Conservation (phyloP, 139 green algal genomes). For the Zygnema cylindricum region DNA sequence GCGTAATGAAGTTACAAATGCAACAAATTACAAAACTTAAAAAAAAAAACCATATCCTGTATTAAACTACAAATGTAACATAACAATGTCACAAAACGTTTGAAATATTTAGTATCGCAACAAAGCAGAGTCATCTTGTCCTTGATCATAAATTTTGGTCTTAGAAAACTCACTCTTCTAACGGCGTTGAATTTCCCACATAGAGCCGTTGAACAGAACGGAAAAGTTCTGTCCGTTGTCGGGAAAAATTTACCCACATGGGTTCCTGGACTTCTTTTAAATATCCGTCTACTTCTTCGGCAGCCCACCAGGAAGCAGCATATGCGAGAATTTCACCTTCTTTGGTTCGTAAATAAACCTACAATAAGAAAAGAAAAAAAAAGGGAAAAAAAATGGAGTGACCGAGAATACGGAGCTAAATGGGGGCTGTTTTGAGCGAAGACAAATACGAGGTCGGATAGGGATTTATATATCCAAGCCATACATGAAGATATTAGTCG, state of each 20-base stretch:
- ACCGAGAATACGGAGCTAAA: background rate
- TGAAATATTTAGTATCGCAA: background rate
- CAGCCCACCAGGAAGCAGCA: conserved; percentile 88
- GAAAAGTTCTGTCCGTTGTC: conserved; percentile 82
- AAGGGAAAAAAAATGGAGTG: background rate
- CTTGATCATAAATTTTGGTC: no score
- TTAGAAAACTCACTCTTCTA: conserved; percentile 26
- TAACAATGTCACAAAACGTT: background rate
- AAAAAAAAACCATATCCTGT: no score
- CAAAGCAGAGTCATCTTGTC: background rate
- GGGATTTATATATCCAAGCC: no score
- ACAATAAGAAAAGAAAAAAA: background rate
- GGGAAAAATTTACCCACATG: conserved; percentile 85
- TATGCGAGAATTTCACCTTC: conserved; percentile 82
- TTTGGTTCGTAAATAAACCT: conserved; percentile 67
- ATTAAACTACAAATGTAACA: no score
- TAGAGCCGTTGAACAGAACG: conserved; percentile 78
- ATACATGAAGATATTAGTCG: no score
- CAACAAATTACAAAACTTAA: background rate
- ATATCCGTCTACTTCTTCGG: conserved; percentile 28
- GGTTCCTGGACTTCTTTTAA: conserved; percentile 67
- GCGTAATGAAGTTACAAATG: background rate
- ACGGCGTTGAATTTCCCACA: conserved; percentile 67
- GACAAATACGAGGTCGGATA: no score
- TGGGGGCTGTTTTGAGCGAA: no score